Evolutionary conservation across 306 rosid species (phyloP).

Genomic region (Begonia loranthoides): DNA sequence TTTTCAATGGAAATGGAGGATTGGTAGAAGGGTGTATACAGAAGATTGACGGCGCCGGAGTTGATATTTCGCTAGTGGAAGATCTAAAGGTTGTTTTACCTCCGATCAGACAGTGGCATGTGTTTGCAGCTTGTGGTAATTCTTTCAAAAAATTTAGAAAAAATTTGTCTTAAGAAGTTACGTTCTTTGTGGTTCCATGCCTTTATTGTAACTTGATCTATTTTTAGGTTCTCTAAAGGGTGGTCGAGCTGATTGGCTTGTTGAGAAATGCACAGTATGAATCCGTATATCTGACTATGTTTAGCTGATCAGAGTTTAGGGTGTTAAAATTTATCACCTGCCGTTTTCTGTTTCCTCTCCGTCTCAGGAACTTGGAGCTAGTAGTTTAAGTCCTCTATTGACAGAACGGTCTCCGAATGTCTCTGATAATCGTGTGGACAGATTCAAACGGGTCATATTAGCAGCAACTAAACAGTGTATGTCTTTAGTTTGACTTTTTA

Average conservation of each 20-base stretch:
- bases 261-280: conserved; percentile 89
- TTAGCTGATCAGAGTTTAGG: background rate
- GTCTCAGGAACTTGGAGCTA: conserved; percentile 83
- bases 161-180: too few species aligned
- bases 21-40: conserved; percentile 62
- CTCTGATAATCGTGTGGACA: conserved; percentile 60
- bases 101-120: conserved; percentile 57
- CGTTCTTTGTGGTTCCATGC: conserved; percentile 2
- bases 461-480: conserved; percentile 94
- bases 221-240: conserved; percentile 73
- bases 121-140: conserved; percentile 70
- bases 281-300: too few species aligned
- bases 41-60: conserved; percentile 39
- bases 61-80: conserved; percentile 60
- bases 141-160: conserved; percentile 1
- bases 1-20: conserved; percentile 84
- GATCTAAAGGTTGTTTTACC: conserved; percentile 51
- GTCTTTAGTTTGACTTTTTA: conserved; percentile 1
- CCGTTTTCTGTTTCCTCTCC: background rate
- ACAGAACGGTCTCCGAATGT: conserved; percentile 76
- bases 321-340: background rate
- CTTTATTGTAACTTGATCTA: conserved; percentile 5
- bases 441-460: conserved; percentile 70
- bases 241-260: conserved; percentile 92
- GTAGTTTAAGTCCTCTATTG: conserved; percentile 74